phyloP scores from a whole-genome alignment of 75 land plant species.

The Pseudotsuga menziesii region DNA sequence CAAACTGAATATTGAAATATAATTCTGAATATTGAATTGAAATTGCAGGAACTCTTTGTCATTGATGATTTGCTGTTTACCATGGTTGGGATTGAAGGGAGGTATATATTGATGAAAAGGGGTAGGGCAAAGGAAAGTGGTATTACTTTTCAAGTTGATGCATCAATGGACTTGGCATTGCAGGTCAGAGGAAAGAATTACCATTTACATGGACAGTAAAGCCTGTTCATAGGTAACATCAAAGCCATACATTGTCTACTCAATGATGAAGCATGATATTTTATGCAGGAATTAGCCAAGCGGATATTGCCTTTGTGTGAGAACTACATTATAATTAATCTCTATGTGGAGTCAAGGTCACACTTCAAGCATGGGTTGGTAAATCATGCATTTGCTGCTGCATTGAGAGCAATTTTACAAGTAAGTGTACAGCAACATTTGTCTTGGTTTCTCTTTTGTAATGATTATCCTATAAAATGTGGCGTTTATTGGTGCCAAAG shows the following conservation, averaged over 20 bases:
- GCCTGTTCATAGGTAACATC: background rate
- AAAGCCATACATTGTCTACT: slow-evolving; percentile 1
- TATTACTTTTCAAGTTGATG: slow-evolving; percentile 63
- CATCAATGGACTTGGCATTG: slow-evolving; percentile 85
- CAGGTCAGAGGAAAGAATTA: slow-evolving; percentile 44
- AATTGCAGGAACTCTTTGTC: slow-evolving; percentile 74
- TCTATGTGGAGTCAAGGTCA: slow-evolving; percentile 82
- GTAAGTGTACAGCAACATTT: slow-evolving; percentile 31
- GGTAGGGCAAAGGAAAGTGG: slow-evolving; percentile 50
- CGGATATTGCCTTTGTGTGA: slow-evolving; percentile 85
- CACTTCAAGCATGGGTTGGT: slow-evolving; percentile 89
- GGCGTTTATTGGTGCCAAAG: background rate
- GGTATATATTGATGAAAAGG: slow-evolving; percentile 57
- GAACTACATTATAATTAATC: slow-evolving; percentile 65
- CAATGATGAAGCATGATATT: slow-evolving; percentile 11
- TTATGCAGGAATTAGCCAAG: slow-evolving; percentile 70
- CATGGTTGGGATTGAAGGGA: slow-evolving; percentile 94
- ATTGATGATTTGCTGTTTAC: slow-evolving; percentile 90
- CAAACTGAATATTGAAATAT: slow-evolving; percentile 7
- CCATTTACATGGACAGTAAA: background rate
- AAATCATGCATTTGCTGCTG: slow-evolving; percentile 98
- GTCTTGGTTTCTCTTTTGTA: background rate
- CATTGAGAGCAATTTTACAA: slow-evolving; percentile 82
- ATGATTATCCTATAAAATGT: background rate
- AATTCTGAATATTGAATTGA: slow-evolving; percentile 6